These are phyloP conservation scores for Globisporangium nagaii DNA, from an alignment of 352 stramenopile species.

Conservation along the genomic window DNA sequence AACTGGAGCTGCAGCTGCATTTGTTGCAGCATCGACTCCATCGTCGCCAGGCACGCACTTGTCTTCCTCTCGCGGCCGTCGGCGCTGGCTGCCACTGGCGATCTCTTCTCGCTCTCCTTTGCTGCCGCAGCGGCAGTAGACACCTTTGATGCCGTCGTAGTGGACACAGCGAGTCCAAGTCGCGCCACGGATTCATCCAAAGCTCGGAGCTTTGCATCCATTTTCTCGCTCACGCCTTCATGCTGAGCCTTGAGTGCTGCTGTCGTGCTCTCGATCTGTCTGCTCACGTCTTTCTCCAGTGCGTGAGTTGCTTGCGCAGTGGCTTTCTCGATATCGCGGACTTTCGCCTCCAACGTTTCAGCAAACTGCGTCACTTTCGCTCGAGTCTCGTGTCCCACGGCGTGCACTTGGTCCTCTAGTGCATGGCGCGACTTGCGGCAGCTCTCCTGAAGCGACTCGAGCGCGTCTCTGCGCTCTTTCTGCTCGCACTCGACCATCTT, in stretches of 20 bases:
- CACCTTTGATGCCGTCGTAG: background rate
- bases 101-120: background rate
- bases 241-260: conserved; percentile 4
- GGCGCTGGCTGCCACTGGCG: background rate
- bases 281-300: conserved; percentile 10
- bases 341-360: conserved; percentile 27
- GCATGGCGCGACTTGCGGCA: conserved; percentile 36
- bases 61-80: conserved; percentile 18
- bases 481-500: conserved; percentile 39
- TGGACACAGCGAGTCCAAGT: conserved; percentile 1
- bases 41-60: conserved; percentile 30
- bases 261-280: conserved; percentile 1
- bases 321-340: conserved; percentile 26
- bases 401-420: conserved; percentile 47
- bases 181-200: conserved; percentile 2
- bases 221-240: background rate
- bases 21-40: conserved; percentile 55
- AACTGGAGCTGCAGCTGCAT: conserved; percentile 62
- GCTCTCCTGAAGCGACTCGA: conserved; percentile 35
- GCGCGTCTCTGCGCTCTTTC: conserved; percentile 32
- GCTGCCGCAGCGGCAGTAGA: background rate
- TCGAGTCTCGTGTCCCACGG: conserved; percentile 29
- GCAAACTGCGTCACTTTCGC: conserved; percentile 20
- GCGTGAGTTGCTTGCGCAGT: conserved; percentile 6
- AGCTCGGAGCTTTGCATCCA: background rate